Base-by-base conservation (phyloP, 441 rosid species). In the Daphne laureola region DNA sequence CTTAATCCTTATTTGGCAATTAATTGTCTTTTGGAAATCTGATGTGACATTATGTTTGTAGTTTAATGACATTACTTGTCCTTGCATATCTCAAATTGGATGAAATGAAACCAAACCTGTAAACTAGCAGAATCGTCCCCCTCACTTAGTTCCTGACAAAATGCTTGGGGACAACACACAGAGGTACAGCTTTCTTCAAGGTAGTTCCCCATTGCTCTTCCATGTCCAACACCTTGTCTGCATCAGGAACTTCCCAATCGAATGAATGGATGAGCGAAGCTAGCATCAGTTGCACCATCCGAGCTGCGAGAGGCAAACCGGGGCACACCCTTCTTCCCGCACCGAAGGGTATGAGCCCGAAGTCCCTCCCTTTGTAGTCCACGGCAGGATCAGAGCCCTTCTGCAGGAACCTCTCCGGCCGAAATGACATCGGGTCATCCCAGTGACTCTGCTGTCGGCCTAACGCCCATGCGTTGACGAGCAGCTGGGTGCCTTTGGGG, bases 121-220 rank as follows among this genome's bases (percentile, higher is more conserved):
- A 4, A 21, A 21, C 25, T 21, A 0, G 3, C 23, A 18, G 2
- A 18, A 18, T 18, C 23, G 3, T 18, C 23, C 1, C 23, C 23
- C 25, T 21, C 25, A 21, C 25, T 21, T 21, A 21, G 25, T 21
- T 2, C 25, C 25, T 21, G 3, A 21, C 25, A 21, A 21, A 21
- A 21, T 21, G 38, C 38, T 31, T 31, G 11, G 62, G 62, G 45
- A 58, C 27, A 15, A 54, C 62, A 42, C n/a, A 25, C 49, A 58
- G 55, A 14, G 62, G 55, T 16, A 14, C 6, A 41, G 62, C 54
- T 58, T 49, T 58, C 55, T 58, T 58, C 55, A 58, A 49, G 27
- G 55, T 58, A 44, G 17, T 47, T 2, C 62, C 62, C 13, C 49
- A 58, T 21, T 58, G 55, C 38, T 58, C 62, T 21, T 49, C 5